Conservation (phyloP, 768 basidiomycete species). For the Asterophora parasitica region DNA sequence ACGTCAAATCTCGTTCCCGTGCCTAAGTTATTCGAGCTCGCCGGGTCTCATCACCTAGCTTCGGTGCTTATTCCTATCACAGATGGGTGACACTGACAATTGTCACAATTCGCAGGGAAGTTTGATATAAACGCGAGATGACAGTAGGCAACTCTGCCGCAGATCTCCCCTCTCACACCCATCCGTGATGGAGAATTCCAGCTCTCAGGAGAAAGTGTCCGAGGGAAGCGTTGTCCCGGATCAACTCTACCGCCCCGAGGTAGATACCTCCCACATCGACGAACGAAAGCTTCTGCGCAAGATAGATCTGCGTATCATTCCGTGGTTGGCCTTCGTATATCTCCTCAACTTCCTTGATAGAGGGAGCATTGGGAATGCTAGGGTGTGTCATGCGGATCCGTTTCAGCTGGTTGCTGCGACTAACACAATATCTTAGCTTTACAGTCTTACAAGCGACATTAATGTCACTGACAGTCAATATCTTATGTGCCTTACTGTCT, state of each 20-base stretch:
- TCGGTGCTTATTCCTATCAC: constrained; percentile 14
- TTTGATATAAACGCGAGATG: constrained; percentile 16
- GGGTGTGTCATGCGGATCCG: constrained; percentile 35
- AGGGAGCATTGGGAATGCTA: constrained; percentile 71
- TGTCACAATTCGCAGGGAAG: constrained; percentile 13
- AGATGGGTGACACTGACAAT: constrained; percentile 18
- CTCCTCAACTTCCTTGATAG: constrained; percentile 67
- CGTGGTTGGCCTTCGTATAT: constrained; percentile 73
- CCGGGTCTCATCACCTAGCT: constrained; percentile 8
- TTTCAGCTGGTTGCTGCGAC: not conserved
- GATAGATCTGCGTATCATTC: constrained; percentile 65
- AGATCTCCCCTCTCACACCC: constrained; percentile 9
- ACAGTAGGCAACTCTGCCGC: constrained; percentile 7
- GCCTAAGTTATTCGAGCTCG: constrained; percentile 5
- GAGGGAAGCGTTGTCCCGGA: constrained; percentile 18
- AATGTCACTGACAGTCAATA: constrained; percentile 62
- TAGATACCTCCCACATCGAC: constrained; percentile 50
- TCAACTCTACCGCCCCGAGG: constrained; percentile 41
- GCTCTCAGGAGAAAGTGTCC: constrained; percentile 8
- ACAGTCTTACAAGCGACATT: constrained; percentile 51
- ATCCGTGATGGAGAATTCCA: constrained; percentile 15
- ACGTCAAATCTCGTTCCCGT: constrained; percentile 8
- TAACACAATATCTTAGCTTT: constrained; percentile 38
- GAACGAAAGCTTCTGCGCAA: constrained; percentile 53
- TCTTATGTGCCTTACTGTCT: constrained; percentile 62